Base-by-base conservation (phyloP, 495 filamentous ascomycete genomes). In the Aspergillus biplanus region DNA sequence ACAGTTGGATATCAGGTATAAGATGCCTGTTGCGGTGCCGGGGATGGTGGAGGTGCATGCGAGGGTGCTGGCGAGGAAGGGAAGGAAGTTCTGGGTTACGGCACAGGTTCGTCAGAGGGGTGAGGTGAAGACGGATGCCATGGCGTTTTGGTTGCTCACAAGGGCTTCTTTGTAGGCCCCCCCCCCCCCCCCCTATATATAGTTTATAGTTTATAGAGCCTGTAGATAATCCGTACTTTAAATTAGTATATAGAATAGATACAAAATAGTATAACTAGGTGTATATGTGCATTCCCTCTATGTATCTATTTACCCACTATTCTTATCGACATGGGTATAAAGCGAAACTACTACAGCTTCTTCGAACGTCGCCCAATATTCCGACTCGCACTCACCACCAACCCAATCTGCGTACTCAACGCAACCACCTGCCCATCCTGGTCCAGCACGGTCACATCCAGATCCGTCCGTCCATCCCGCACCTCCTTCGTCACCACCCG, bases 361-460 rank as follows among this genome's bases (percentile, higher is more conserved):
- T 58, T 52, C 61, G 21, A 27, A 27, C 73, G 55, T 61, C 79
- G 67, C 18, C 77, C 79, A 32, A 83, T 47, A 71, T 88, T 89
- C 62, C 87, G 77, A 59, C 74, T 81, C 16, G 80, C 74, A 61
- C 78, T 76, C 52, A 91, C 67, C 31, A 89, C 80, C 69, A 90
- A 68, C 5, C 81, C 81, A 56, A 90, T 81, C 70, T 92, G 89
- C 52, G 83, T 79, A 67, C 82, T 83, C 47, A 90, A 46, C 16
- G 87, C 87, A 27, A 92, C 75, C 50, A 92, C 68, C 18, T 87
- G 82, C 1, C 82, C 83, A 9, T 71, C 58, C 35, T 80, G 75
- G 73, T 90, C 86, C 52, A 86, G 44, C n/a, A 91, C 69, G 27
- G 84, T 71, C 16, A 91, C 82, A 56, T 89, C 84, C 31, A 90